Evolutionary conservation across 495 filamentous ascomycete genomes (phyloP).

Genomic region (Sordaria brevicollis): DNA sequence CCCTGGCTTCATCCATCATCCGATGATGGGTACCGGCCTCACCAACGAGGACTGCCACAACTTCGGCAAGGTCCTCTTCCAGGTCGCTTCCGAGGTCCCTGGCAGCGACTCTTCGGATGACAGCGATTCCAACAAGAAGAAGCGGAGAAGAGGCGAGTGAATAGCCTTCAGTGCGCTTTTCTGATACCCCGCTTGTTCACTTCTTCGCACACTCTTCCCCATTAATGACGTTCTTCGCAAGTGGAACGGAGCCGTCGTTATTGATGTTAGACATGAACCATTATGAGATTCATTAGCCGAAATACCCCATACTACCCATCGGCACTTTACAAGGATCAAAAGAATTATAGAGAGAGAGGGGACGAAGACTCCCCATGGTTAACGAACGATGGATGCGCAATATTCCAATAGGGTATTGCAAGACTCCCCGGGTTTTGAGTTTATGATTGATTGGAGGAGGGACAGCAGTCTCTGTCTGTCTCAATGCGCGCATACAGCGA

Average conservation of each 20-base stretch:
- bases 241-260: constrained; percentile 24
- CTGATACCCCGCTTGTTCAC: constrained; percentile 12
- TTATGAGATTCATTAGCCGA: constrained; percentile 21
- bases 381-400: constrained; percentile 4
- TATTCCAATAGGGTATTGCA: neutral
- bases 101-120: constrained; percentile 49
- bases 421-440: neutral
- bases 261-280: constrained; percentile 27
- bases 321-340: constrained; percentile 10
- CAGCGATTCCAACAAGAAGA: constrained; percentile 49
- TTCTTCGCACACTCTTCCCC: constrained; percentile 28
- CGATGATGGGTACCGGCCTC: constrained; percentile 17
- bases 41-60: constrained; percentile 46
- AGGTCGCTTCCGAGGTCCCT: constrained; percentile 57
- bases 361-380: constrained; percentile 5
- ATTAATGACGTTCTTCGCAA: constrained; percentile 22
- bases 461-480: neutral
- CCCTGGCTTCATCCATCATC: constrained; percentile 8
- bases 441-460: neutral
- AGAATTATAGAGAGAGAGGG: constrained; percentile 2
- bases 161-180: constrained; percentile 3
- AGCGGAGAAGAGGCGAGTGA: constrained; percentile 61
- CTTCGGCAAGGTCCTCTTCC: constrained; percentile 65
- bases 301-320: constrained; percentile 9
- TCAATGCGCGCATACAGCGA: neutral